Percentiles rank a stretch among this genome's conserved stretches.
Conservation (phyloP, 2,329 filamentous ascomycete genomes). For the Nemania serpens region DNA sequence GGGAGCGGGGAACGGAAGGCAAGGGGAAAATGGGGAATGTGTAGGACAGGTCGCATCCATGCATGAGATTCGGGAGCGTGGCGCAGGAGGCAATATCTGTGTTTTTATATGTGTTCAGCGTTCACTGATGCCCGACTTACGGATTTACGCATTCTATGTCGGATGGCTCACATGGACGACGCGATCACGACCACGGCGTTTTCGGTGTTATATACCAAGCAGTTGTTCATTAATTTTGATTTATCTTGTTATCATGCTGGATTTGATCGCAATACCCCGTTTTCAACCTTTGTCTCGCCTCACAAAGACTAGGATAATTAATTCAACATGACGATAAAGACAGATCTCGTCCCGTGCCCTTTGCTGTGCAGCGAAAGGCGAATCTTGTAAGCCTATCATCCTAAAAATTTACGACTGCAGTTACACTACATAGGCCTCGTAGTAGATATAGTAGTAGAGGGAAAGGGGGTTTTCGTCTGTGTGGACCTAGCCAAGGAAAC, state of each 20-base stretch:
- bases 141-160: not conserved
- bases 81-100: conserved; percentile 15
- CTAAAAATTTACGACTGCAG: conserved; percentile 1
- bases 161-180: conserved; percentile 4
- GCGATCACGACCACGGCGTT: conserved; percentile 12
- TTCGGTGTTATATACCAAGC: conserved; percentile 16
- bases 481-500: not conserved
- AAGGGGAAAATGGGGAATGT: not conserved
- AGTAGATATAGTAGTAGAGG: not conserved
- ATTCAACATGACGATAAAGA: not conserved
- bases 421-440: not conserved
- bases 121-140: conserved; percentile 2
- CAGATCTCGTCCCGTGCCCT: not conserved
- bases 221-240: not conserved
- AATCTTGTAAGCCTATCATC: not conserved
- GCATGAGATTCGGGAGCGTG: conserved; percentile 19
- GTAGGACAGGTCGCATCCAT: conserved; percentile 19
- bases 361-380: not conserved
- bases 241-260: not conserved
- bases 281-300: not conserved
- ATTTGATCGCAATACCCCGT: not conserved
- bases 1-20: not conserved
- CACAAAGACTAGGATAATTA: not conserved
- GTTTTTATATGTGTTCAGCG: conserved; percentile 4
- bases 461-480: not conserved